Base-by-base conservation (phyloP, 1,284 basidiomycete species). In the Chalciporus sp. region DNA sequence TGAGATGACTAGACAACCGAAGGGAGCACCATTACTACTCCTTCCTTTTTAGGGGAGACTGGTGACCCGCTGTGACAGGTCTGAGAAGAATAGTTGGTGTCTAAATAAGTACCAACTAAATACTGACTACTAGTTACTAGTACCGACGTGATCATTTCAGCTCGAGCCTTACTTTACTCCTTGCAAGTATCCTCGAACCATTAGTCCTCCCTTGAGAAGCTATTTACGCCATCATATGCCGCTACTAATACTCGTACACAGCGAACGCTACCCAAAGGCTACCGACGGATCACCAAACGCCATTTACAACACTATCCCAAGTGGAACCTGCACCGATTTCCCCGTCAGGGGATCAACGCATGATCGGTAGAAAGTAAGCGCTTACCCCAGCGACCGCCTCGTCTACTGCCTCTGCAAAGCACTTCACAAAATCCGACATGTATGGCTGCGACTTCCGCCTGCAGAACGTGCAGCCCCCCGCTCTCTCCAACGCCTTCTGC, bases 361-460 rank as follows among this genome's bases (percentile, higher is more conserved):
- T n/a, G 39, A 16, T 31, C 42, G 39, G 19, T 11, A 46, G 48
- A 3, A 17, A 31, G 31, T 31, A 31, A 31, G 12, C 28, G 56
- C 65, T 62, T 41, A 70, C 67, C 7, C 52, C 31, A 14, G 63
- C 52, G 40, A 67, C 49, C 2, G 42, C 51, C 42, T 56, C 57
- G 2, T 70, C 51, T 1, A 69, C 55, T 14, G 65, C 58, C 45
- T 60, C 54, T 3, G 56, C 63, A 48, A 70, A 66, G 12, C 45
- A 59, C 41, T 50, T 51, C 28, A 52, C 54, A 33, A 70, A 67
- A 28, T 64, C 58, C 17, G 41, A 46, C 58, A 70, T 56, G n/a
- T 55, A 54, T 3, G 44, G 17, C 9, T 52, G 60, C 16, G 61
- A 63, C 27, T 45, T 57, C 28, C 53, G 43, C 12, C 53, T 61